These are phyloP conservation scores for Exophiala bonariae DNA, from an alignment of 2,329 filamentous ascomycete genomes.

Conservation along the genomic window DNA sequence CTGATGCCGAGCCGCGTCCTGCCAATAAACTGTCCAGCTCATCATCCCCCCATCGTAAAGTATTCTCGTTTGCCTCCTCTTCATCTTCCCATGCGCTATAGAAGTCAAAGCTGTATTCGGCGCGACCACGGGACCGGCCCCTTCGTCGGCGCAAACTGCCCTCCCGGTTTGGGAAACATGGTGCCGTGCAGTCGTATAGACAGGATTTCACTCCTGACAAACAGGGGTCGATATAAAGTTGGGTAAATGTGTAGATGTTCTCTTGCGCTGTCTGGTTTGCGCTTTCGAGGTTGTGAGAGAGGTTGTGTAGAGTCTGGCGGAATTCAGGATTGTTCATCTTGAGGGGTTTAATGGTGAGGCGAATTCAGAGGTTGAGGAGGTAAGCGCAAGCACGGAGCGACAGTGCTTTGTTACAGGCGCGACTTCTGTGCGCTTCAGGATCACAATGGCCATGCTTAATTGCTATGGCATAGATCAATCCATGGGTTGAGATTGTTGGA, in stretches of 20 bases:
- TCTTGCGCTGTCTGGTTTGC: conserved; percentile 91
- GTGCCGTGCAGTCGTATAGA: conserved; percentile 68
- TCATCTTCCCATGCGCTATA: conserved; percentile 93
- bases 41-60: conserved; percentile 76
- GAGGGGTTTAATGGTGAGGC: conserved; percentile 3
- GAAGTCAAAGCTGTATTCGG: conserved; percentile 91
- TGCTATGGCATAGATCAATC: too few relatives aligned
- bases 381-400: background rate
- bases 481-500: too few relatives aligned
- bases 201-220: conserved; percentile 66
- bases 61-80: conserved; percentile 53
- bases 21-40: conserved; percentile 83
- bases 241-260: conserved; percentile 83
- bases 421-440: conserved; percentile 10
- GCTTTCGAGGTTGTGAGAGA: conserved; percentile 85
- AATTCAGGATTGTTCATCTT: conserved; percentile 46
- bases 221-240: conserved; percentile 82
- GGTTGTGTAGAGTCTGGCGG: conserved; percentile 89
- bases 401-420: conserved; percentile 6
- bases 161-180: conserved; percentile 67
- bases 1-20: conserved; percentile 51
- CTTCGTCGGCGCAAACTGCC: conserved; percentile 72
- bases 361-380: background rate
- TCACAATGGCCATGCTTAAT: conserved; percentile 21
- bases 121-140: conserved; percentile 58